These are phyloP conservation scores for Pelargonium myrrhifolium DNA, from an alignment of 441 rosid genomes.

Conservation along the genomic window DNA sequence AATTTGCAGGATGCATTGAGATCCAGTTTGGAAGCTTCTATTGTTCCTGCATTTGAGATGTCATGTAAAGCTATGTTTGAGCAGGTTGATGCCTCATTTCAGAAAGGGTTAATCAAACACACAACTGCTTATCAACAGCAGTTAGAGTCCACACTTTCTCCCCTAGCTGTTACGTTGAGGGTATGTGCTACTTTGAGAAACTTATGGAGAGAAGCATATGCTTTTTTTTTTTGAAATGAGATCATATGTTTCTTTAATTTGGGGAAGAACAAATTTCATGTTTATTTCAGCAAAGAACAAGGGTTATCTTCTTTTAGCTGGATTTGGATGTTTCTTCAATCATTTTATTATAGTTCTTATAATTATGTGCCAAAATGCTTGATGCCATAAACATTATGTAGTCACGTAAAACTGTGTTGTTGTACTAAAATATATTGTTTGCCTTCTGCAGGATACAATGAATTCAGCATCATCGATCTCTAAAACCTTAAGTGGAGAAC, in stretches of 20 bases:
- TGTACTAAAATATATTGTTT: neutral
- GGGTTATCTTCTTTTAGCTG: too few relatives aligned
- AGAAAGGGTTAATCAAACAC: constrained; percentile 48
- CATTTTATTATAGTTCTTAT: neutral
- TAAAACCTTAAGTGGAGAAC: constrained; percentile 54
- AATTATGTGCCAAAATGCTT: too few relatives aligned
- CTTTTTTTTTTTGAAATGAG: too few relatives aligned
- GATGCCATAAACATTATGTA: neutral
- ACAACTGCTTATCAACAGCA: constrained; percentile 51
- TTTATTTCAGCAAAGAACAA: neutral
- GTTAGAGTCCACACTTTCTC: constrained; percentile 52
- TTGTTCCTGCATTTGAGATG: constrained; percentile 71
- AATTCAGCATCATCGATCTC: constrained; percentile 56
- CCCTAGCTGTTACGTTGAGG: constrained; percentile 48
- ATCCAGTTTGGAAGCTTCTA: constrained; percentile 56
- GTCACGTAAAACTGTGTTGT: neutral
- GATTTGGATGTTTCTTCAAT: too few relatives aligned
- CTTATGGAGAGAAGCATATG: too few relatives aligned
- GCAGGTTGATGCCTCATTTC: constrained; percentile 62
- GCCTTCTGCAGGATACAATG: constrained; percentile 51
- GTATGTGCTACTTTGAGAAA: too few relatives aligned
- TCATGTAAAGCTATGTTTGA: constrained; percentile 78
- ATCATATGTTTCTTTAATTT: neutral
- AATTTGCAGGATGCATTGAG: constrained; percentile 55
- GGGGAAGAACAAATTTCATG: neutral